Percentiles rank a stretch among this genome's conserved stretches.
Conservation (phyloP, 2,329 filamentous ascomycete species). For the Aspergillus nomiae region DNA sequence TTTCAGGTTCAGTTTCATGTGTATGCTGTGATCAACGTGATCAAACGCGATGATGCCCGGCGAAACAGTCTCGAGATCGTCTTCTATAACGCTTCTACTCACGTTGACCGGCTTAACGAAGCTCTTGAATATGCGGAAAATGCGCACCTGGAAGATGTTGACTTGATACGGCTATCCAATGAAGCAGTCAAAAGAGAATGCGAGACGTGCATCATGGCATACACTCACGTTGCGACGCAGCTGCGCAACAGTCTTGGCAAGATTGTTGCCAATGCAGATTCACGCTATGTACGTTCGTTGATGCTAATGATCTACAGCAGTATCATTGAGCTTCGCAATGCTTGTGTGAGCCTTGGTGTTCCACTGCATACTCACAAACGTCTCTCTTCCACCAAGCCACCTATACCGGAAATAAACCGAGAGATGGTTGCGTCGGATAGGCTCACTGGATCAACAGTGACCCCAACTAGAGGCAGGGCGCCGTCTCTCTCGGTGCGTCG, state of each 20-base stretch:
- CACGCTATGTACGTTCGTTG: conserved; percentile 59
- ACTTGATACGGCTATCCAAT: conserved; percentile 43
- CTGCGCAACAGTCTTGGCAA: conserved; percentile 52
- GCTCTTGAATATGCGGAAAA: conserved; percentile 54
- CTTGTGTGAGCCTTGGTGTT: conserved; percentile 55
- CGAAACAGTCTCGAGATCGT: conserved; percentile 57
- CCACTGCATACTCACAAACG: conserved; percentile 37
- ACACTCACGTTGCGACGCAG: conserved; percentile 52
- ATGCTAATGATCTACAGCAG: conserved; percentile 62
- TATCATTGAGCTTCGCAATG: conserved; percentile 61
- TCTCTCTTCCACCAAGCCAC: conserved; percentile 27
- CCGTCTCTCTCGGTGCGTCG: conserved; percentile 46
- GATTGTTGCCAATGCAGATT: conserved; percentile 58
- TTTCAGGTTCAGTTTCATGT: conserved; percentile 54
- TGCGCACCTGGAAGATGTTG: conserved; percentile 53
- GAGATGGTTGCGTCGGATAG: conserved; percentile 30
- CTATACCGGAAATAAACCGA: conserved; percentile 33
- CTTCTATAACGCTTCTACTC: conserved; percentile 58
- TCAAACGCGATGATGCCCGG: conserved; percentile 49
- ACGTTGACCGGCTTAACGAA: conserved; percentile 59
- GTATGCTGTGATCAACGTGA: conserved; percentile 49
- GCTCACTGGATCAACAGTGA: conserved; percentile 34
- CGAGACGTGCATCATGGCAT: conserved; percentile 52
- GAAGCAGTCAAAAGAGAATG: conserved; percentile 50
- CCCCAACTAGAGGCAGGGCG: conserved; percentile 50